A percentile compares a stretch with the other conserved stretches of the same genome.
phyloP scores from a whole-genome alignment of 257 asterid genomes.

The Henckelia pumila region DNA sequence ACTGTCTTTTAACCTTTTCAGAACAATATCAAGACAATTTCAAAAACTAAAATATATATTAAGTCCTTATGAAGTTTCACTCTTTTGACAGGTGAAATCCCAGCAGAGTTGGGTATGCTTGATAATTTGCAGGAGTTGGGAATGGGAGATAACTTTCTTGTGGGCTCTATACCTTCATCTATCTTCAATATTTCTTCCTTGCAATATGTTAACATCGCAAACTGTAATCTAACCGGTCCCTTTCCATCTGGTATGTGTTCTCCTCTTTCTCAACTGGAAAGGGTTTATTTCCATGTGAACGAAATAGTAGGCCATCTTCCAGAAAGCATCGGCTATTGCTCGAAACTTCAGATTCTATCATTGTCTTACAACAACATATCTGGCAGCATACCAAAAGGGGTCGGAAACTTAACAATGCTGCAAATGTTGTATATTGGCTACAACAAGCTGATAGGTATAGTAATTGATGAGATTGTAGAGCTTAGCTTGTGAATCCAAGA shows the following conservation, averaged over 20 bases:
- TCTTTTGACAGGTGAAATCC: constrained; percentile 19
- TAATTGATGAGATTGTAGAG: neutral
- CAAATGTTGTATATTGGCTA: neutral
- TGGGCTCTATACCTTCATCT: constrained; percentile 18
- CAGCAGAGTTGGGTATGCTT: constrained; percentile 21
- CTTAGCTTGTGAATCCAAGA: neutral
- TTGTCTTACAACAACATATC: constrained; percentile 18
- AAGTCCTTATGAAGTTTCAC: neutral
- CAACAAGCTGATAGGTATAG: constrained; percentile 14
- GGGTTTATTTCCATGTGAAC: neutral
- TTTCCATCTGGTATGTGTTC: constrained; percentile 22
- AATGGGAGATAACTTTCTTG: constrained; percentile 12
- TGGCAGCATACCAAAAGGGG: constrained; percentile 18
- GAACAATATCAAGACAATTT: too few relatives aligned
- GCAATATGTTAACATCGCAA: neutral
- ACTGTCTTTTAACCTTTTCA: neutral
- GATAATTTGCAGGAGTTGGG: constrained; percentile 1
- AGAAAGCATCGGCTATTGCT: constrained; percentile 16
- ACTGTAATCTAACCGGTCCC: constrained; percentile 11
- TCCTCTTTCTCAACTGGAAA: constrained; percentile 12
- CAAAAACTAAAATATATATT: too few relatives aligned
- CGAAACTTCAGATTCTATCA: constrained; percentile 8
- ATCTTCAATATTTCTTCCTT: constrained; percentile 24
- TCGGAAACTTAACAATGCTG: constrained; percentile 21
- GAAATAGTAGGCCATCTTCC: constrained; percentile 24